Evolutionary conservation across 345 rosid genomes (phyloP).

Genomic region (Camelina sativa): DNA sequence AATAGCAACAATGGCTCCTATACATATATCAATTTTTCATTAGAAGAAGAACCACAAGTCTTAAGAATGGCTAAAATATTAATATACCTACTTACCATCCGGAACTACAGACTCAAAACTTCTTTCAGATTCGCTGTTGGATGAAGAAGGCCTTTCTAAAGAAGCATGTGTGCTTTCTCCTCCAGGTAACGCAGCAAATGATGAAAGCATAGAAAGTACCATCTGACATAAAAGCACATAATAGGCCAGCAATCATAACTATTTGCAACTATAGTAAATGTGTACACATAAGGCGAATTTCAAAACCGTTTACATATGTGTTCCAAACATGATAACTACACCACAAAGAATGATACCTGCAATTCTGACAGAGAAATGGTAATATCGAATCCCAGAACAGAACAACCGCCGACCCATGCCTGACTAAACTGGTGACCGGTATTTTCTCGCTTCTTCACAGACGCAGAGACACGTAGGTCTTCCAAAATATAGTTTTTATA

Average conservation of each 20-base stretch:
- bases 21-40: constrained; percentile 27
- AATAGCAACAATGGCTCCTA: constrained; percentile 87
- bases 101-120: constrained; percentile 66
- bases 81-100: constrained; percentile 60
- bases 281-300: constrained; percentile 10
- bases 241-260: constrained; percentile 39
- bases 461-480: constrained; percentile 58
- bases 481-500: constrained; percentile 65
- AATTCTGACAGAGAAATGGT: constrained; percentile 73
- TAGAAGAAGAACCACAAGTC: constrained; percentile 35
- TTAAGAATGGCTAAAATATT: constrained; percentile 21
- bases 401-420: constrained; percentile 75
- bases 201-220: constrained; percentile 65
- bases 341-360: constrained; percentile 52
- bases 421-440: constrained; percentile 44
- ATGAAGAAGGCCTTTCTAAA: constrained; percentile 44
- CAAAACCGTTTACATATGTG: constrained; percentile 8
- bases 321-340: constrained; percentile 16
- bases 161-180: constrained; percentile 48
- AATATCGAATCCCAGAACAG: constrained; percentile 71
- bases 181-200: constrained; percentile 53
- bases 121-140: constrained; percentile 48
- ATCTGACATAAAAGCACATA: constrained; percentile 55
- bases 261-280: constrained; percentile 30
- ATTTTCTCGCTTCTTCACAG: constrained; percentile 53